A percentile compares a stretch with the other conserved stretches of the same genome.
Conservation (phyloP, 352 stramenopile genomes). For the Pythium phragmitis region DNA sequence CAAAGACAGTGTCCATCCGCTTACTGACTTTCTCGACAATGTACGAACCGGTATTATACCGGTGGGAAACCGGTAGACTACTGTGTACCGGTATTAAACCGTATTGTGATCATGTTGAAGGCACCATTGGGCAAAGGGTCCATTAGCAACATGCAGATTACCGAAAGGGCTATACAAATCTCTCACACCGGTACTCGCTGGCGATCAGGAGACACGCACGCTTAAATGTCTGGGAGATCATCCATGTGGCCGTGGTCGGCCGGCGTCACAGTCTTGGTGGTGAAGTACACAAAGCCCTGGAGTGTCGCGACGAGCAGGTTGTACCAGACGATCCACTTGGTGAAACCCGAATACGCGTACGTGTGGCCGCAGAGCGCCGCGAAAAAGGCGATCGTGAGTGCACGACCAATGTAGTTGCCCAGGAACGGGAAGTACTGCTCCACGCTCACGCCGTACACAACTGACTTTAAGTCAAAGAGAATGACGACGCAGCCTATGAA, state of each 20-base stretch:
- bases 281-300: conserved; percentile 83
- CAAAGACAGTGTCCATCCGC: too few species aligned
- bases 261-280: conserved; percentile 68
- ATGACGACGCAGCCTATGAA: conserved; percentile 61
- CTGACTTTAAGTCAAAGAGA: conserved; percentile 83
- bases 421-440: conserved; percentile 87
- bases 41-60: background rate
- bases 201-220: background rate
- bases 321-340: conserved; percentile 70
- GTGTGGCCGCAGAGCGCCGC: conserved; percentile 70
- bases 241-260: conserved; percentile 56
- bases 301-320: conserved; percentile 73
- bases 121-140: background rate
- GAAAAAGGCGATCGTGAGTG: conserved; percentile 79
- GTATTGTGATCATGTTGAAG: too few species aligned
- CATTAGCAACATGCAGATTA: background rate
- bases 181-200: background rate
- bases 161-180: conserved; percentile 2
- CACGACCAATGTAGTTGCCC: conserved; percentile 84
- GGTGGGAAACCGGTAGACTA: background rate
- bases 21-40: background rate
- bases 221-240: conserved; percentile 60
- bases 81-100: too few species aligned
- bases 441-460: conserved; percentile 79
- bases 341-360: conserved; percentile 69